Percentiles rank a stretch among this genome's conserved stretches.
Evolutionary conservation across 2,329 filamentous ascomycete species (phyloP).

Genomic region (Pleoardoris graminearum): DNA sequence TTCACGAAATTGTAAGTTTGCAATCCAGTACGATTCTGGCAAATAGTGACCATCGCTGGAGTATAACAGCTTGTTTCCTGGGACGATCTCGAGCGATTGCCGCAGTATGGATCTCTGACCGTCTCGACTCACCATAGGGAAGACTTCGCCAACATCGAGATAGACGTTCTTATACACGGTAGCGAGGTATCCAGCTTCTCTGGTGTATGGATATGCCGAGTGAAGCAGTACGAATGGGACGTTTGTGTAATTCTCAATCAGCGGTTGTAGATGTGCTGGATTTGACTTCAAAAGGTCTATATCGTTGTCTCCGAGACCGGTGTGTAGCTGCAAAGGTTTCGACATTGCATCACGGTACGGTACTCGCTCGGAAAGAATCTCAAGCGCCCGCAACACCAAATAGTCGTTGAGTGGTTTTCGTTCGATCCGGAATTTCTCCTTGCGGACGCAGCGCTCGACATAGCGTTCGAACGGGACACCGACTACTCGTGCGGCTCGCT

Average conservation of each 20-base stretch:
- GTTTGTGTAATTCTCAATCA: slow-evolving; percentile 69
- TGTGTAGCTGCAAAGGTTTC: slow-evolving; percentile 84
- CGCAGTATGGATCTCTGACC: slow-evolving; percentile 73
- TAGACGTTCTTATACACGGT: slow-evolving; percentile 78
- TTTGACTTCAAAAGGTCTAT: slow-evolving; percentile 71
- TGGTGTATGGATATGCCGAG: slow-evolving; percentile 78
- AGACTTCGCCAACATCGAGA: slow-evolving; percentile 81
- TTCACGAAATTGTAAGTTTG: slow-evolving; percentile 71
- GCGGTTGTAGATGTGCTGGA: slow-evolving; percentile 72
- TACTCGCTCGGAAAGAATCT: slow-evolving; percentile 54
- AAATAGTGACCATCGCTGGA: slow-evolving; percentile 81
- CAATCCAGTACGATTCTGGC: slow-evolving; percentile 76
- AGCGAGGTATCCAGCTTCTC: slow-evolving; percentile 77
- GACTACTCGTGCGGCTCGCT: slow-evolving; percentile 41
- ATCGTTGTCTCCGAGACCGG: slow-evolving; percentile 79
- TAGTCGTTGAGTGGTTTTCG: slow-evolving; percentile 69
- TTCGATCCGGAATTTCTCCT: slow-evolving; percentile 58
- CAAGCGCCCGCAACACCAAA: slow-evolving; percentile 66
- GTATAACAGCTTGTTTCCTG: slow-evolving; percentile 75
- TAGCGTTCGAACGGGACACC: slow-evolving; percentile 48
- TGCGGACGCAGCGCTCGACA: slow-evolving; percentile 44
- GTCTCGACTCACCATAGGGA: slow-evolving; percentile 74
- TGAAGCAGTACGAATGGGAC: slow-evolving; percentile 80
- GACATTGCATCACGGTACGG: slow-evolving; percentile 46
- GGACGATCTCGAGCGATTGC: slow-evolving; percentile 74